These are phyloP conservation scores for Talaromyces funiculosus DNA, from an alignment of 2,329 filamentous ascomycete genomes.

Conservation along the genomic window DNA sequence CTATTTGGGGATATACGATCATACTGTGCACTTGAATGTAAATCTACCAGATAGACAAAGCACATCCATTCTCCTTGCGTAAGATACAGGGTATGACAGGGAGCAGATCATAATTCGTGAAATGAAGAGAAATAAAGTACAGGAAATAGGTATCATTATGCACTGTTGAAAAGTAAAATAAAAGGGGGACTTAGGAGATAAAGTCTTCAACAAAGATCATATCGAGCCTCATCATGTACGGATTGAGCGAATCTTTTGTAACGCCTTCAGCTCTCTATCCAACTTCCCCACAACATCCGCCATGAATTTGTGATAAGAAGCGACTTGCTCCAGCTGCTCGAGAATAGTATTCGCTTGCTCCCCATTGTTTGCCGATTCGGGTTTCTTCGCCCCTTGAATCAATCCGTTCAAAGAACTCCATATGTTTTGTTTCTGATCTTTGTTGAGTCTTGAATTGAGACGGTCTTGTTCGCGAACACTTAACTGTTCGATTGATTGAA, in stretches of 20 bases:
- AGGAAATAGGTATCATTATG: background rate
- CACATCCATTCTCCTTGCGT: background rate
- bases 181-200: background rate
- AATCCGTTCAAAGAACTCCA: background rate
- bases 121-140: background rate
- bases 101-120: background rate
- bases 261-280: constrained; percentile 12
- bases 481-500: constrained; percentile 11
- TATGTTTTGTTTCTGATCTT: background rate
- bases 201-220: background rate
- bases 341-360: background rate
- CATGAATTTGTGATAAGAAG: constrained; percentile 1
- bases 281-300: constrained; percentile 9
- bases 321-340: constrained; percentile 3
- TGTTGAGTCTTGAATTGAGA: background rate
- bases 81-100: background rate
- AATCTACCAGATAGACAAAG: background rate
- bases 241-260: constrained; percentile 13
- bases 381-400: background rate
- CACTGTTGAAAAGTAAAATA: background rate
- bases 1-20: background rate
- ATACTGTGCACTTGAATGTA: background rate
- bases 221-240: constrained; percentile 1
- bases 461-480: constrained; percentile 9
- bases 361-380: background rate